Base-by-base conservation (phyloP, 495 filamentous ascomycete genomes). In the Trypethelium eluteriae region DNA sequence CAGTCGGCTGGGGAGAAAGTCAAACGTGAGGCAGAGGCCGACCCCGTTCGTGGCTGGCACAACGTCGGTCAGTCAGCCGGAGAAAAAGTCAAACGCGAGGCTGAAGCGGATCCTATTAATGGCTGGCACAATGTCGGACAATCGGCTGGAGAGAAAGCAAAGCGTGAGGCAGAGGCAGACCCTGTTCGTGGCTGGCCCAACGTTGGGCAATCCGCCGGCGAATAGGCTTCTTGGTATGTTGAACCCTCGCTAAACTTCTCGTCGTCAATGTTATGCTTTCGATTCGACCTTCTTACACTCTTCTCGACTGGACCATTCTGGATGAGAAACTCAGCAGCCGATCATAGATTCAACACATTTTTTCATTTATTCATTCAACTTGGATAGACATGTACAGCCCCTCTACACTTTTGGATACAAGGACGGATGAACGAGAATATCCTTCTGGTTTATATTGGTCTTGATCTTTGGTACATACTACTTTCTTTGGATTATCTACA, bases 1-100 rank as follows among this genome's bases (percentile, higher is more conserved):
- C 65, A 65, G n/a, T 66, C 71, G 32, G 39, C 59, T 38, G 71
- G 69, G 62, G n/a, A 35, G 64, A 68, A 68, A 64, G 36, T 66
- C 56, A 67, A 69, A 65, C 67, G 67, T 39, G 64, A 34, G 57
- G 68, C 68, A 9, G 68, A 66, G 38, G 63, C 63, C 39, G 47
- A 57, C n/a, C 35, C 66, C 46, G 53, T 14, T 53, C 11, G 10
- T n/a, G 10, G 18, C 11, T 53, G 49, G 49, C 49, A 53, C 49
- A 11, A 18, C 9, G 18, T 53, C 16, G 49, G 49, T 25, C 11
- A 53, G n/a, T n/a, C 49, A 14, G 49, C 11, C n/a, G 49, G 49
- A 11, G 49, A 53, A 18, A 53, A 53, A n/a, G n/a, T 53, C 49
- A 47, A 50, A 32, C 65, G n/a, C 6, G 63, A 62, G 7, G 39